These are phyloP conservation scores for Russula emetica DNA, from an alignment of 768 basidiomycete species.

Conservation along the genomic window DNA sequence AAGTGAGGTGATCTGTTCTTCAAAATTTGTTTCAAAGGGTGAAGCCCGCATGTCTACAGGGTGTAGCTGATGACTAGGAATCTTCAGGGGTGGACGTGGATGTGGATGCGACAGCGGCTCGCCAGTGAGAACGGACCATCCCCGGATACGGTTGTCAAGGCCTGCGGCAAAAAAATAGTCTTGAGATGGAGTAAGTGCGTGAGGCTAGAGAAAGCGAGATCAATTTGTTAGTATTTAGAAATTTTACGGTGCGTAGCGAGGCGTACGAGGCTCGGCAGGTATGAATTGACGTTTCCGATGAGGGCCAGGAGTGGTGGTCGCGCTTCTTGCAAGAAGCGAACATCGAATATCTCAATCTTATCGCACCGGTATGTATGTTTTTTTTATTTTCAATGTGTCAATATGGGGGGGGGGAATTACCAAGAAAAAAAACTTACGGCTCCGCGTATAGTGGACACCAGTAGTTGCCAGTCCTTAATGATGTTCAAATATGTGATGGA, in stretches of 20 bases:
- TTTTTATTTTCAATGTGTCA: background rate
- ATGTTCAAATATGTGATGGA: slow-evolving; percentile 54
- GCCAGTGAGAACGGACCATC: slow-evolving; percentile 64
- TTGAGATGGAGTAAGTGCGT: slow-evolving; percentile 52
- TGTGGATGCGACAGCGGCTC: slow-evolving; percentile 34
- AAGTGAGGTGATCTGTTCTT: slow-evolving; percentile 23
- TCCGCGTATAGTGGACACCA: slow-evolving; percentile 58
- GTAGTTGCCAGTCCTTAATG: slow-evolving; percentile 48
- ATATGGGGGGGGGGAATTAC: background rate
- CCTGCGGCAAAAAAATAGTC: slow-evolving; percentile 66
- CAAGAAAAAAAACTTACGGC: slow-evolving; percentile 40
- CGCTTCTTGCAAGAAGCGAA: slow-evolving; percentile 47
- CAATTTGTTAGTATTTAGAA: background rate
- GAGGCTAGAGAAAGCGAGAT: slow-evolving; percentile 43
- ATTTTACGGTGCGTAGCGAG: background rate
- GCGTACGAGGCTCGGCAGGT: slow-evolving; percentile 50
- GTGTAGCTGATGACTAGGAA: background rate
- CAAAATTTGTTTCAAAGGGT: slow-evolving; percentile 16
- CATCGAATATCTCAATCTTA: slow-evolving; percentile 61
- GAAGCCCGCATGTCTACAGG: background rate
- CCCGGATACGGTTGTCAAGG: slow-evolving; percentile 57
- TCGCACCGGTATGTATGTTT: slow-evolving; percentile 6
- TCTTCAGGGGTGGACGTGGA: slow-evolving; percentile 26
- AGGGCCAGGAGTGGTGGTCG: slow-evolving; percentile 52
- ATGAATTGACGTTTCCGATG: slow-evolving; percentile 55